A percentile compares a stretch with the other conserved stretches of the same genome.
Conservation (phyloP, 148 eudicot genomes). For the Heliosperma pusillum region DNA sequence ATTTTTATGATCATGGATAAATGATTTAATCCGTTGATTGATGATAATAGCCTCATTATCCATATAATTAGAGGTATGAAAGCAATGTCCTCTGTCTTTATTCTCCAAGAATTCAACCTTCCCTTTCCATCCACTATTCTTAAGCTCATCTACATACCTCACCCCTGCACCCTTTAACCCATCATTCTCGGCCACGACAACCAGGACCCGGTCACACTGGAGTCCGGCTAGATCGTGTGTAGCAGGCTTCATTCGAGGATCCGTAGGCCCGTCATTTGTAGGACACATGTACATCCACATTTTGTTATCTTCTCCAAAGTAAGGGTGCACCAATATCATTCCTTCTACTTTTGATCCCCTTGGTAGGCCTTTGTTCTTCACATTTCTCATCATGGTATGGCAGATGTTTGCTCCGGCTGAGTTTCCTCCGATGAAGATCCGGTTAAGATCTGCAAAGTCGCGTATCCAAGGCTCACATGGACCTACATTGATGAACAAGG, state of each 20-base stretch:
- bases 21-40: slow-evolving; percentile 18
- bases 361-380: slow-evolving; percentile 17
- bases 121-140: slow-evolving; percentile 43
- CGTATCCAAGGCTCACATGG: slow-evolving; percentile 31
- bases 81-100: slow-evolving; percentile 33
- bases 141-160: slow-evolving; percentile 30
- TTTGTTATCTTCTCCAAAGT: slow-evolving; percentile 34
- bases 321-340: slow-evolving; percentile 30
- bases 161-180: slow-evolving; percentile 20
- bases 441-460: slow-evolving; percentile 28
- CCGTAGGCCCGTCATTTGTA: slow-evolving; percentile 30
- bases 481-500: background rate
- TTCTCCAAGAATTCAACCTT: slow-evolving; percentile 30
- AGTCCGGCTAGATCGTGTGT: slow-evolving; percentile 24
- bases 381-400: slow-evolving; percentile 30
- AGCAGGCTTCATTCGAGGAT: slow-evolving; percentile 36
- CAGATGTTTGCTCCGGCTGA: slow-evolving; percentile 52
- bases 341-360: slow-evolving; percentile 23
- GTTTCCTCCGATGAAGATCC: slow-evolving; percentile 41
- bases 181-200: slow-evolving; percentile 38
- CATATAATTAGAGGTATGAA: slow-evolving; percentile 22
- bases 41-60: slow-evolving; percentile 30
- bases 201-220: slow-evolving; percentile 36
- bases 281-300: slow-evolving; percentile 43
- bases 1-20: slow-evolving; percentile 17